Base-by-base conservation (phyloP, 2,329 filamentous ascomycete species). In the Magnaporthiopsis rhizophila region DNA sequence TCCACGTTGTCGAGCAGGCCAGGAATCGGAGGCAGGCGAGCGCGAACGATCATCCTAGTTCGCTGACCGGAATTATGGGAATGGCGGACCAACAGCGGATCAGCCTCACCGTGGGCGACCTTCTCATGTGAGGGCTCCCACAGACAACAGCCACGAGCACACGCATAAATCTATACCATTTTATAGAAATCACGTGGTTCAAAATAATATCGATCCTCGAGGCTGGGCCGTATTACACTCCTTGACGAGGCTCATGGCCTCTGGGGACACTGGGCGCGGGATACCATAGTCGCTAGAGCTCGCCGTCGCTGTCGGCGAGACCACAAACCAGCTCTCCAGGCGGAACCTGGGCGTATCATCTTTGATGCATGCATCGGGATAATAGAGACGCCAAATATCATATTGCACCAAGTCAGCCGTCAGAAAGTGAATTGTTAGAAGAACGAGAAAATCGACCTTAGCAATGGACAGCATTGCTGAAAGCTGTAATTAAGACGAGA, bases 1-100 rank as follows among this genome's bases (percentile, higher is more conserved):
- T 89, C 68, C 75, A 78, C 38, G 75, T 88, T 15, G 77, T 90
- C 15, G 87, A 89, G 66, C 63, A 68, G 1, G 70, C 72, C 30
- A 77, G 73, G 67, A 63, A 58, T 30, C 72, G 71, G 61, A 36
- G 65, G 59, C 58, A 36, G 28, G 11, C 7, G 3, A n/a, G 38
- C 32, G 58, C 7, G 3, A n/a, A 38, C 32, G 58, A n/a, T 36
- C 21, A 53, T 15, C 9, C 13, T 2, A 18, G 56, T 13, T 3
- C 15, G 38, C 45, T 53, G 45, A 53, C 13, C 6, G 38, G 38
- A 53, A 32, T 64, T 13, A 45, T 56, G 24, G 15, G 36, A 7
- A 8, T 45, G 59, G 13, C 30, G 21, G 59, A 26, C n/a, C 15
- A 38, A 11, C 30, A 24, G 28, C 12, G 62, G 13, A 21, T 34